These are phyloP conservation scores for Aspergillus pseudoviridinutans DNA, from an alignment of 2,329 filamentous ascomycete genomes.

Conservation along the genomic window DNA sequence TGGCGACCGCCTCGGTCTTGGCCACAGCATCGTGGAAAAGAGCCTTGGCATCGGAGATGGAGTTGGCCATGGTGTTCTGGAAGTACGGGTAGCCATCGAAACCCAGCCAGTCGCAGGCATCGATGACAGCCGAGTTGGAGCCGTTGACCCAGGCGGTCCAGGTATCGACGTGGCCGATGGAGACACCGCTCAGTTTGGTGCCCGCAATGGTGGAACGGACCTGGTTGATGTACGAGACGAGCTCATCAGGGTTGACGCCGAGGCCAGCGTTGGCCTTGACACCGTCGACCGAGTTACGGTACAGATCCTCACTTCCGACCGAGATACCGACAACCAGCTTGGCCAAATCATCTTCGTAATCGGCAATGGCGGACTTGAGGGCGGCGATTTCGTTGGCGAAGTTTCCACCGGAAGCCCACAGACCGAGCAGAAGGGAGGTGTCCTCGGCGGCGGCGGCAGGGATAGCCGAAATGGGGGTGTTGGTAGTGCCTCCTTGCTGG, in stretches of 20 bases:
- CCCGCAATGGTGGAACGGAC: constrained; percentile 61
- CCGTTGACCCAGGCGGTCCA: constrained; percentile 76
- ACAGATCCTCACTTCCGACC: constrained; percentile 81
- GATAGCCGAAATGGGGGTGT: constrained; percentile 66
- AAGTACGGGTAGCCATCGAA: constrained; percentile 84
- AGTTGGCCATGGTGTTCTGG: constrained; percentile 65
- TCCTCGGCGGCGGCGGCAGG: constrained; percentile 77
- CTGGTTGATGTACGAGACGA: constrained; percentile 68
- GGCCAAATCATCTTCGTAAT: constrained; percentile 62
- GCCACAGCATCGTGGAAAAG: constrained; percentile 67
- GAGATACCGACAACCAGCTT: constrained; percentile 70
- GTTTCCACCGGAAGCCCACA: constrained; percentile 73
- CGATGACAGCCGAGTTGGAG: constrained; percentile 66
- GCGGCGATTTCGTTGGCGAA: constrained; percentile 73
- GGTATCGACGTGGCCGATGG: constrained; percentile 83
- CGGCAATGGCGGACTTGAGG: constrained; percentile 62
- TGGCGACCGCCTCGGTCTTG: constrained; percentile 55
- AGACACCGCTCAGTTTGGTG: constrained; percentile 51
- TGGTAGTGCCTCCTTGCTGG: constrained; percentile 52
- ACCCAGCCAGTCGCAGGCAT: constrained; percentile 72
- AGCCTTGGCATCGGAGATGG: constrained; percentile 58
- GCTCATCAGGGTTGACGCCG: constrained; percentile 58
- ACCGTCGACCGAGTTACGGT: constrained; percentile 71
- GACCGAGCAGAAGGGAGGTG: constrained; percentile 72
- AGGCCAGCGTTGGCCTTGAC: constrained; percentile 58